These are phyloP conservation scores for Hawksworthiomyces lignivorus DNA, from an alignment of 2,329 filamentous ascomycete genomes.

Conservation along the genomic window DNA sequence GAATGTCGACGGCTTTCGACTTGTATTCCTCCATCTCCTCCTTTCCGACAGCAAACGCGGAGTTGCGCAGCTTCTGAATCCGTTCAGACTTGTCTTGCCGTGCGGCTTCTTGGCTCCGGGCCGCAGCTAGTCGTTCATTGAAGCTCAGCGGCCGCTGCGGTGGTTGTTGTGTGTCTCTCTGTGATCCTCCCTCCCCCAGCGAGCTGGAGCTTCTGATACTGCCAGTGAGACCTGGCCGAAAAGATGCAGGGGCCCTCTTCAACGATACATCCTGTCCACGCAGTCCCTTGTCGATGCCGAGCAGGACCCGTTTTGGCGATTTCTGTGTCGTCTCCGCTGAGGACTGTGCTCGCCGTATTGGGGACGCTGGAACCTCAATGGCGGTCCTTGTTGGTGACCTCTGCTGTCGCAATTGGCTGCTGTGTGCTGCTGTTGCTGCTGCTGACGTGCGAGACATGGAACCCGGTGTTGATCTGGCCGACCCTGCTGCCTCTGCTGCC, in stretches of 20 bases:
- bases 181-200: slow-evolving; percentile 5
- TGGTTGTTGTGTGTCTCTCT: slow-evolving; percentile 14
- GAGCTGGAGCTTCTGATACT: slow-evolving; percentile 1
- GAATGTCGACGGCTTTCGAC: slow-evolving; percentile 45
- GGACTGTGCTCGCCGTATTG: slow-evolving; percentile 54
- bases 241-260: slow-evolving; percentile 55
- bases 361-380: slow-evolving; percentile 68
- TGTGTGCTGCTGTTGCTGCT: not conserved
- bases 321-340: slow-evolving; percentile 45
- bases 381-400: slow-evolving; percentile 10
- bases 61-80: slow-evolving; percentile 45
- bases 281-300: slow-evolving; percentile 87
- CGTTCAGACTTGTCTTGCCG: slow-evolving; percentile 43
- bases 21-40: slow-evolving; percentile 55
- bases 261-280: slow-evolving; percentile 76
- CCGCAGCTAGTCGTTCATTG: slow-evolving; percentile 75
- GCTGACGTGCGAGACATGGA: not conserved
- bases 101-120: slow-evolving; percentile 47
- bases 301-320: slow-evolving; percentile 69
- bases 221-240: slow-evolving; percentile 24
- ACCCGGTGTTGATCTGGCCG: slow-evolving; percentile 1
- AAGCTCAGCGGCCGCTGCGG: slow-evolving; percentile 48
- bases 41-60: slow-evolving; percentile 48
- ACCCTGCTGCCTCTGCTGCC: slow-evolving; percentile 5
- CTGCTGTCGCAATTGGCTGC: not conserved